Evolutionary conservation across 768 basidiomycete species (phyloP), one percentile per base, ranked within the genome.

Genomic region (Brasilioporus rufonigricans): DNA sequence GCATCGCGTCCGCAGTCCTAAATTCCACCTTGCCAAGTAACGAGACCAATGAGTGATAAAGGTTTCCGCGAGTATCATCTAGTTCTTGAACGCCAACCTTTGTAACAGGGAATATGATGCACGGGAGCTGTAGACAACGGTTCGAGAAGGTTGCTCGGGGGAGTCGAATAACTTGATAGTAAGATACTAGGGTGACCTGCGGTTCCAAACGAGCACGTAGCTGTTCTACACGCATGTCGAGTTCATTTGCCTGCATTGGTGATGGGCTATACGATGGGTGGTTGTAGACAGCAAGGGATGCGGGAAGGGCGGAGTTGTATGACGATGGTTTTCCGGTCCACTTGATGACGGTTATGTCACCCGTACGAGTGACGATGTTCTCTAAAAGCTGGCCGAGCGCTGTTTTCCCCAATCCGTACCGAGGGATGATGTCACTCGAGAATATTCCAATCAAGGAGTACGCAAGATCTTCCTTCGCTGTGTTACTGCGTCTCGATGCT

Each of bases 381-480:
- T 52, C 55, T 21, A 59, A 39, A 18, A 59, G 43, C 6, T 44
- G 41, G 16, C 58, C 55, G 12, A 59, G n/a, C 0, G 58, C 58
- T 3, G 19, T 48, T 4, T 44, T 18, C 1, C 50, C 41, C 23
- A 40, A 32, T 7, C 58, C 58, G 11, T 56, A 56, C 13, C 21
- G 32, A 41, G 46, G 46, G 0, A 35, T 4, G 36, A 57, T 35
- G 19, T 59, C 48, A 21, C 58, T 59, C 2, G 36, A 36, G 55
- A 59, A 59, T 35, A 59, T 52, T 12, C 58, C 58, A 7, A 59
- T 52, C 18, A 59, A 27, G 5, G 50, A 56, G 16, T 52, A 58
- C 14, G 57, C 57, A 7, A 58, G 14, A 9, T 58, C 53, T 32
- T 55, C 57, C 9, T 51, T 46, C 13, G 18, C 18, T 2, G 40